A percentile compares a stretch with the other conserved stretches of the same genome.
Evolutionary conservation across 495 filamentous ascomycete species (phyloP).

Genomic region (Emericellopsis terricola): DNA sequence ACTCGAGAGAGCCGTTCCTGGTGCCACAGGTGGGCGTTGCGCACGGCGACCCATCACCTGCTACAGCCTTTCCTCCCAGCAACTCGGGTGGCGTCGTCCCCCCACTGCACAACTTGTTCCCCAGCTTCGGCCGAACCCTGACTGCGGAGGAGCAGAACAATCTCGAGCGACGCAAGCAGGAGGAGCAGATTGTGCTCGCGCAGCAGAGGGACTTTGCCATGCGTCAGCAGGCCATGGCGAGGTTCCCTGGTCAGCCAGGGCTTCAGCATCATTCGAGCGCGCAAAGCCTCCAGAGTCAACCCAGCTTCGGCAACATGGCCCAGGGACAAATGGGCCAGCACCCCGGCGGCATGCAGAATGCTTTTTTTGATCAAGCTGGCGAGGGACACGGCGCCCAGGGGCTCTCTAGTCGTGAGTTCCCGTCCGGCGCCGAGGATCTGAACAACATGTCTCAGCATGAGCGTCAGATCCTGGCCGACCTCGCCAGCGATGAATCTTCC

Average conservation of each 20-base stretch:
- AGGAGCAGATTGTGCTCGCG: slow-evolving; percentile 92
- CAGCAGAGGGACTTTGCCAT: slow-evolving; percentile 85
- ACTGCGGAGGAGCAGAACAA: slow-evolving; percentile 97
- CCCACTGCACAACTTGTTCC: slow-evolving; percentile 88
- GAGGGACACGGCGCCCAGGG: slow-evolving; percentile 6
- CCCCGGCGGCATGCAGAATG: slow-evolving; percentile 43
- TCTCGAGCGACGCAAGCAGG: slow-evolving; percentile 86
- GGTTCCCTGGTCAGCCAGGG: slow-evolving; percentile 41
- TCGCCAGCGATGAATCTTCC: slow-evolving; percentile 1
- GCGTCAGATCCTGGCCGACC: slow-evolving; percentile 12
- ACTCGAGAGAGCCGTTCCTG: slow-evolving; percentile 91
- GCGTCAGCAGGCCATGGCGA: slow-evolving; percentile 54
- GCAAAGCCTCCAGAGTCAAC: slow-evolving; percentile 90
- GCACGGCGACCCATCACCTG: slow-evolving; percentile 49
- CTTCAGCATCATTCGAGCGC: slow-evolving; percentile 88
- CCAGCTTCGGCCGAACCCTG: slow-evolving; percentile 91
- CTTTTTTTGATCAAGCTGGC: slow-evolving; percentile 50
- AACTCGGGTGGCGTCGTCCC: slow-evolving; percentile 55
- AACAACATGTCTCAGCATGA: slow-evolving; percentile 17
- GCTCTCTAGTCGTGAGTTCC: slow-evolving; percentile 14
- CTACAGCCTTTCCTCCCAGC: slow-evolving; percentile 20
- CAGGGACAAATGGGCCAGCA: too few relatives aligned
- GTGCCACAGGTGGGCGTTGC: slow-evolving; percentile 92
- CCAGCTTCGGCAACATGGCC: slow-evolving; percentile 80
- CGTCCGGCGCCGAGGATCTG: slow-evolving; percentile 29